A percentile compares a stretch with the other conserved stretches of the same genome.
Conservation (phyloP, 345 rosid species). For the Cardiospermum halicacabum region DNA sequence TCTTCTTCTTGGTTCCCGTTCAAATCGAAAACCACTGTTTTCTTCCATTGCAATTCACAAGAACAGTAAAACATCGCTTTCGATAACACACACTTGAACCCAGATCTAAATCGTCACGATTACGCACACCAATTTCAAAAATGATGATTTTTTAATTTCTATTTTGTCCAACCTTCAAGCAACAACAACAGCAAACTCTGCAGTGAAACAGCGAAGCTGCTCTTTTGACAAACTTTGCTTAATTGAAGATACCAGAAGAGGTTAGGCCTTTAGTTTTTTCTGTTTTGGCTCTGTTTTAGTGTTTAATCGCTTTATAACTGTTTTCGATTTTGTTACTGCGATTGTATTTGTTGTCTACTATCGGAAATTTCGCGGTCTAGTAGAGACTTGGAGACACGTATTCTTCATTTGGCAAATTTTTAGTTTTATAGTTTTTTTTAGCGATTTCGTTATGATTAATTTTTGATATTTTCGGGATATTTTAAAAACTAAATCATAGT, state of each 20-base stretch:
- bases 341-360: neutral
- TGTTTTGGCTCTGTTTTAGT: neutral
- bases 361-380: slow-evolving; percentile 21
- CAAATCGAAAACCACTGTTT: neutral
- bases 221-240: too few relatives aligned
- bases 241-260: neutral
- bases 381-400: neutral
- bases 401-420: slow-evolving; percentile 14
- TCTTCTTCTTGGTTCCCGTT: neutral
- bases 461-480: neutral
- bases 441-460: neutral
- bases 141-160: slow-evolving; percentile 19
- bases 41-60: neutral
- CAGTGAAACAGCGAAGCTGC: too few relatives aligned
- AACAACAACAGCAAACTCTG: neutral
- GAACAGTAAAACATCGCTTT: neutral
- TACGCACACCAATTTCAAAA: slow-evolving; percentile 9
- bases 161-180: slow-evolving; percentile 12
- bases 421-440: neutral
- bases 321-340: neutral
- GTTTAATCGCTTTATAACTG: too few relatives aligned
- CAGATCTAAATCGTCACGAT: slow-evolving; percentile 22
- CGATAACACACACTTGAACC: neutral
- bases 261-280: slow-evolving; percentile 9
- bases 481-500: neutral